A percentile compares a stretch with the other conserved stretches of the same genome.
These are phyloP conservation scores for Tylopilus cervinicoccineus DNA, from an alignment of 768 basidiomycete genomes.

Conservation along the genomic window DNA sequence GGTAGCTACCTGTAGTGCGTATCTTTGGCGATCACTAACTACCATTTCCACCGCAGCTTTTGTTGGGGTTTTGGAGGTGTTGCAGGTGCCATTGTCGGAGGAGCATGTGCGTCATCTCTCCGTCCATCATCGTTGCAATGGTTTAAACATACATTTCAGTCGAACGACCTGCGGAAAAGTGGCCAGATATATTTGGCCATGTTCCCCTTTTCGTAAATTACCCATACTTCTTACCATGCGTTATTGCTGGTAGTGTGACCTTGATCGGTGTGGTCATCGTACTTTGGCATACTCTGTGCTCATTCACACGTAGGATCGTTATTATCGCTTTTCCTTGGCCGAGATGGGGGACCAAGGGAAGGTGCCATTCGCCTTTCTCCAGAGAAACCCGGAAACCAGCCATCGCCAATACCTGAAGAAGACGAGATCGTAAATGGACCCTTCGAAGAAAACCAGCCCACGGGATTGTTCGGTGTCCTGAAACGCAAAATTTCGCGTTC, in stretches of 20 bases:
- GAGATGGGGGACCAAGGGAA: constrained; percentile 85
- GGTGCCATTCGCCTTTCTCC: constrained; percentile 78
- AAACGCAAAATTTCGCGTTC: constrained; percentile 49
- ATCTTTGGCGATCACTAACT: constrained; percentile 1
- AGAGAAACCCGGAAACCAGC: constrained; percentile 57
- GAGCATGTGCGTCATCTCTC: constrained; percentile 55
- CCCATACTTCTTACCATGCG: constrained; percentile 89
- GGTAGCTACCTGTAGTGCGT: constrained; percentile 37
- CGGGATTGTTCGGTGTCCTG: constrained; percentile 37
- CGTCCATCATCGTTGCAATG: not conserved
- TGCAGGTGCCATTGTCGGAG: constrained; percentile 81
- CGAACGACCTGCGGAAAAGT: constrained; percentile 82
- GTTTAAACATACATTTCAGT: constrained; percentile 41
- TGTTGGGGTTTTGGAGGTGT: constrained; percentile 98
- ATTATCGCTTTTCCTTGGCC: constrained; percentile 83
- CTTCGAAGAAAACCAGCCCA: constrained; percentile 37
- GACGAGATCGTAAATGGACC: constrained; percentile 48
- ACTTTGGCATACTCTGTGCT: not conserved
- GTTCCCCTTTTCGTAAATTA: constrained; percentile 67
- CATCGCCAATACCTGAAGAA: constrained; percentile 65
- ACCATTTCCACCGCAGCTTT: constrained; percentile 47
- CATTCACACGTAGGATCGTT: constrained; percentile 58
- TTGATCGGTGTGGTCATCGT: constrained; percentile 48
- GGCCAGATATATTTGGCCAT: constrained; percentile 70
- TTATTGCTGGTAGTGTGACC: constrained; percentile 73